These are phyloP conservation scores for Gremmenia infestans DNA, from an alignment of 2,329 filamentous ascomycete genomes.

Conservation along the genomic window DNA sequence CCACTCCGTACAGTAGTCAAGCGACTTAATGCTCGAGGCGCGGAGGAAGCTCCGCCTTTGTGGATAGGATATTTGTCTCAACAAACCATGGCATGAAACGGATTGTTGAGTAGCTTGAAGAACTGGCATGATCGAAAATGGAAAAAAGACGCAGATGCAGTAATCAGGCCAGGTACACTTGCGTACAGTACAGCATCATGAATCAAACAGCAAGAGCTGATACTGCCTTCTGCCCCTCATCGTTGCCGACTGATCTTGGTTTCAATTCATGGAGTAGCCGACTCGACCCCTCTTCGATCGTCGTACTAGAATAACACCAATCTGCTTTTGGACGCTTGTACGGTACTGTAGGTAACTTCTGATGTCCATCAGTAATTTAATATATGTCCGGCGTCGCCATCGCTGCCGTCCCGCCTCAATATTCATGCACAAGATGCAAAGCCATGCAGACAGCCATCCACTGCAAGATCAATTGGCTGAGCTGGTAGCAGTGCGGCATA, in stretches of 20 bases:
- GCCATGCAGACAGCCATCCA: constrained; percentile 11
- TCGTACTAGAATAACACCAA: background rate
- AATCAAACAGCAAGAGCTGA: constrained; percentile 3
- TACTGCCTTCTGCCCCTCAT: constrained; percentile 10
- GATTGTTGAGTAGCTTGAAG: too few relatives aligned
- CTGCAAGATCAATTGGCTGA: constrained; percentile 18
- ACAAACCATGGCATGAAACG: background rate
- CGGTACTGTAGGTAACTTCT: background rate
- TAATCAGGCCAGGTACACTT: constrained; percentile 7
- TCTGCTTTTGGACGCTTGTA: background rate
- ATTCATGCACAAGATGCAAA: constrained; percentile 21
- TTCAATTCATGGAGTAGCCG: constrained; percentile 5
- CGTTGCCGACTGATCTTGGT: constrained; percentile 13
- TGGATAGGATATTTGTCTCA: background rate
- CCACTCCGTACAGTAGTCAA: background rate
- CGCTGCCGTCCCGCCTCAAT: constrained; percentile 10
- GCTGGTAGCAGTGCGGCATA: constrained; percentile 12
- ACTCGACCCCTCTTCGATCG: constrained; percentile 4
- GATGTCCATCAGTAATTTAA: constrained; percentile 3
- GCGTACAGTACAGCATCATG: constrained; percentile 3
- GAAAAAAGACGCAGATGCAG: too few relatives aligned
- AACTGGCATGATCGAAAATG: too few relatives aligned
- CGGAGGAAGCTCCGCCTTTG: too few relatives aligned
- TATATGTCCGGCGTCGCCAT: constrained; percentile 7
- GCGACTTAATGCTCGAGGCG: too few relatives aligned